Base-by-base conservation (phyloP, 2,329 filamentous ascomycete species). In the Aspergillus pseudoterreus region DNA sequence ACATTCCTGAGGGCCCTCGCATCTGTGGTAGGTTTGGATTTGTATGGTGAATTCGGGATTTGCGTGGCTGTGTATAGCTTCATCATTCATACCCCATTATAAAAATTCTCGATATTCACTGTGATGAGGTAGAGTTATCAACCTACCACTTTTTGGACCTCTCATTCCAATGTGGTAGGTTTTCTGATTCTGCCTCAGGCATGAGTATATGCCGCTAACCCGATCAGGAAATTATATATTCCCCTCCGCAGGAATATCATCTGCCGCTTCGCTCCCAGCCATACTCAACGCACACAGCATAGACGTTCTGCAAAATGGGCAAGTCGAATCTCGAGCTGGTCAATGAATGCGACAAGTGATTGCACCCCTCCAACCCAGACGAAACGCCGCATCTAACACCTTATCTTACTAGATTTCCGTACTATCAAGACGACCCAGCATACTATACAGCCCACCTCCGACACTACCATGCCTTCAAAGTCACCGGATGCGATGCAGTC, bases 401-500 rank as follows among this genome's bases (percentile, higher is more conserved):
- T 6, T 12, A 21, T 39, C 43, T n/a, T 33, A 10, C 46, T 62
- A 92, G 88, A 63, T 95, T 95, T 64, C 91, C 91, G 1, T 90
- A 95, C 71, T 78, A 81, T 50, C 78, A 86, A 50, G 78, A 76
- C 49, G 75, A 85, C 57, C 79, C 82, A 9, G 67, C 79, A 52
- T 74, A 75, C 46, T 83, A 86, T 68, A 72, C 78, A 42, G 69
- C 75, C 41, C 72, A 81, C 55, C 71, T 82, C 52, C 69, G 71
- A 45, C 76, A 78, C 9, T 84, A 83, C 69, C 80, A 84, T 62
- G 78, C 76, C 22, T 79, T 95, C 56, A 89, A 85, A 65, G 84
- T 88, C 14, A 73, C 87, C 11, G 72, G 84, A 9, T 85, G 82
- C 75, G 74, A 83, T 53, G 80, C 86, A 52, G 78, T 78, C 12